These are phyloP conservation scores for Parietichytrium sp. DNA, from an alignment of 108 stramenopile genomes.

Conservation along the genomic window DNA sequence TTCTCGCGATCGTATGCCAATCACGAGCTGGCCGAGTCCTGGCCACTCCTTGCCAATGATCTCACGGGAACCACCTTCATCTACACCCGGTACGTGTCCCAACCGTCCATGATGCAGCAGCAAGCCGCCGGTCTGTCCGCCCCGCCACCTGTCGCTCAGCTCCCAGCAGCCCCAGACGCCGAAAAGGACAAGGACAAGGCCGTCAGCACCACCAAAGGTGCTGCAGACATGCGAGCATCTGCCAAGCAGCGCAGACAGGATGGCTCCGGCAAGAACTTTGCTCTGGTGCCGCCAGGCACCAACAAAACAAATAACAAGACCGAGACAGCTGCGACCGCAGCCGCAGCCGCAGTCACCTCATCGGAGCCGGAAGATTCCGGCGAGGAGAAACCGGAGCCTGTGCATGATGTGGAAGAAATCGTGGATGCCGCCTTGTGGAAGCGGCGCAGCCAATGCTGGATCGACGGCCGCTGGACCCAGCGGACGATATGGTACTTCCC, in stretches of 20 bases:
- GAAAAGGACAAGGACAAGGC: no score
- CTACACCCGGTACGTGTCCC: neutral
- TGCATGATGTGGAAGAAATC: neutral
- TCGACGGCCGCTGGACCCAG: neutral
- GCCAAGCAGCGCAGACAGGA: no score
- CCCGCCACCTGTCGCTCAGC: neutral
- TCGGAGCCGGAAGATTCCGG: neutral
- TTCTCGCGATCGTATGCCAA: neutral
- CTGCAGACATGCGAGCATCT: no score
- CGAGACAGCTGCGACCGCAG: no score
- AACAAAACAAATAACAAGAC: no score
- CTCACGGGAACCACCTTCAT: neutral
- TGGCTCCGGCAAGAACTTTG: no score
- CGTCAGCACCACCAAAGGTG: no score
- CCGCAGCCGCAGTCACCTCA: no score
- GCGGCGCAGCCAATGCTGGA: slow-evolving; percentile 1
- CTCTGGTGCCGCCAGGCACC: no score
- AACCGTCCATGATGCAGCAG: neutral
- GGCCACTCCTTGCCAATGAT: neutral
- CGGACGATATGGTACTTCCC: slow-evolving; percentile 34
- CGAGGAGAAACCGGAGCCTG: neutral
- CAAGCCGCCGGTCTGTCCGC: neutral
- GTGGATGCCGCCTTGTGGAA: neutral
- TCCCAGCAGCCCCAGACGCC: no score
- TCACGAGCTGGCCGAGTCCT: neutral